Evolutionary conservation across 352 stramenopile genomes (phyloP).

Genomic region (Phytophthora cryptogea): DNA sequence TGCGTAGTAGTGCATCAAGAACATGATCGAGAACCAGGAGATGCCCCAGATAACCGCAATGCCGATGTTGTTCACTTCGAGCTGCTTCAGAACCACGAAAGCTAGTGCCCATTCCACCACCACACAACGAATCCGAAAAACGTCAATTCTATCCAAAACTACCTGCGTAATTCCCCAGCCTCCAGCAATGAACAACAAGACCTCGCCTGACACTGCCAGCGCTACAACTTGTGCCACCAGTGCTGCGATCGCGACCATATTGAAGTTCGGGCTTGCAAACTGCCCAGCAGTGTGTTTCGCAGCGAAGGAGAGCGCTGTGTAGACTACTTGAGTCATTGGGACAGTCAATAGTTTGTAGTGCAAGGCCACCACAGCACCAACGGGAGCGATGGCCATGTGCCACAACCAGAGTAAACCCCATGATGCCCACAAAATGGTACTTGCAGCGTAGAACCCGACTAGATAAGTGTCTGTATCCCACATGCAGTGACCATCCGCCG

Average conservation of each 20-base stretch:
- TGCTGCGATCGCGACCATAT: slow-evolving; percentile 38
- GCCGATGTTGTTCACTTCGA: slow-evolving; percentile 42
- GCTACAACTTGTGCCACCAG: slow-evolving; percentile 46
- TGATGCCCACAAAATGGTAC: slow-evolving; percentile 36
- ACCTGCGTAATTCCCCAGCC: slow-evolving; percentile 67
- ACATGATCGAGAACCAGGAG: slow-evolving; percentile 54
- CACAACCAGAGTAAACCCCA: slow-evolving; percentile 36
- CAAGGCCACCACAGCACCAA: slow-evolving; percentile 42
- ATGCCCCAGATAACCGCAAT: slow-evolving; percentile 57
- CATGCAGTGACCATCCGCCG: slow-evolving; percentile 40
- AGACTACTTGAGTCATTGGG: slow-evolving; percentile 39
- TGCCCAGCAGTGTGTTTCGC: slow-evolving; percentile 37
- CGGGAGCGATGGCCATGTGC: slow-evolving; percentile 40
- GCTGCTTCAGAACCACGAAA: slow-evolving; percentile 48
- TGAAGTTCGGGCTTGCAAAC: slow-evolving; percentile 39
- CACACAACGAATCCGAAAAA: slow-evolving; percentile 56
- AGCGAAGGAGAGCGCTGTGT: slow-evolving; percentile 34
- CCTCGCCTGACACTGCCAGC: slow-evolving; percentile 42
- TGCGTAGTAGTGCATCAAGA: slow-evolving; percentile 64
- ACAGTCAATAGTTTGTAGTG: slow-evolving; percentile 53
- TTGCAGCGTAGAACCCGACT: slow-evolving; percentile 37
- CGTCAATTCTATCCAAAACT: slow-evolving; percentile 39
- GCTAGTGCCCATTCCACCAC: slow-evolving; percentile 47
- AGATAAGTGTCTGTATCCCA: slow-evolving; percentile 22
- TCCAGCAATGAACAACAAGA: slow-evolving; percentile 53